Base-by-base conservation (phyloP, 2,329 filamentous ascomycete genomes). In the Penicillium sp. region DNA sequence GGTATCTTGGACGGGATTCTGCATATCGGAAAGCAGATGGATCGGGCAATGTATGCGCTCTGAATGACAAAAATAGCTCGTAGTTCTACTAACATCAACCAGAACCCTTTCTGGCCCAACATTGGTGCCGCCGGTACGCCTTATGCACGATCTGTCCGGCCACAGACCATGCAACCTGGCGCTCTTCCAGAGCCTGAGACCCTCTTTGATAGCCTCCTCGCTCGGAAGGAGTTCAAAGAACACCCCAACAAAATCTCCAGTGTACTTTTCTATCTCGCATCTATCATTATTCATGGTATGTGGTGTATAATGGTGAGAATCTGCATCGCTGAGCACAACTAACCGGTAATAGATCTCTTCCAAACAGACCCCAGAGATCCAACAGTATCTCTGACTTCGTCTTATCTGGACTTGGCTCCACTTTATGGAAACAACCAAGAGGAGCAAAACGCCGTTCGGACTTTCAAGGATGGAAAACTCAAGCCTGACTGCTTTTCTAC, bases 221-320 rank as follows among this genome's bases (percentile, higher is more conserved):
- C 85, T 16, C 83, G 89, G 28, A 82, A 84, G 60, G 76, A 81
- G n/a, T 85, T 86, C 62, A 82, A 85, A 62, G 80, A 86, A 57
- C 90, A 92, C 71, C 87, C 88, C 0, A 89, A 89, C 54, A 84
- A 86, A n/a, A 87, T 93, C 43, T 92, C 89, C 0, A 89, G 87
- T 67, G 86, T 92, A 77, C 79, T 93, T 16, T 92, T 91, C 73
- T 92, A 92, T 65, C 79, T 91, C 46, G 90, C 89, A 0, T 86
- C 88, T 6, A 89, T 93, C 68, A 85, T 87, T 61, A 86, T 85
- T 55, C 84, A 85, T 65, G 81, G 81, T 74, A 74, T 45, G 71
- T 55, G 30, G 28, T 19, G n/a, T 22, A 54, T 22, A 28, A 2
- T 25, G 7, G 11, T 22, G n/a, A 16, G 16, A n/a, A 8, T 16